Conservation (phyloP, 352 stramenopile species). For the Pythium aquatile region DNA sequence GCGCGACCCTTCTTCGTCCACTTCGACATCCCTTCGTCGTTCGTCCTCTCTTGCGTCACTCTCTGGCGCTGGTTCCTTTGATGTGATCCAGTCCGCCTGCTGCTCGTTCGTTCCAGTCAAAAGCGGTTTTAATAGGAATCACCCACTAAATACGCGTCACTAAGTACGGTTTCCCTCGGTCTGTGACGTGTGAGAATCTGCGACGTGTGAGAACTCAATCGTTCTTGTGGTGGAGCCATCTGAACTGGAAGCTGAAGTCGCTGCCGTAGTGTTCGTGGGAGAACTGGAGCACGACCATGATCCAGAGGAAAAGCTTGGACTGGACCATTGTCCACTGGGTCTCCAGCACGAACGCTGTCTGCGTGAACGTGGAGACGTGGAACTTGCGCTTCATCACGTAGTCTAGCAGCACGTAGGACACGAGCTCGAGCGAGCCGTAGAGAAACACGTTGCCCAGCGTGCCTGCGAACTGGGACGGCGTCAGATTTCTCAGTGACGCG, state of each 20-base stretch:
- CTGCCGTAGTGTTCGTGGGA: constrained; percentile 32
- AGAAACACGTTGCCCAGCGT: constrained; percentile 36
- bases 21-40: constrained; percentile 66
- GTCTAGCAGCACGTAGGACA: constrained; percentile 33
- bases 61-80: too few relatives aligned
- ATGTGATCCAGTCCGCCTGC: too few relatives aligned
- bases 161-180: constrained; percentile 4
- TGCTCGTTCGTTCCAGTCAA: background rate
- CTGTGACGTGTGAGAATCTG: constrained; percentile 11
- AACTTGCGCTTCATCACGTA: constrained; percentile 29
- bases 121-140: constrained; percentile 13
- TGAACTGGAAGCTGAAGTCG: constrained; percentile 40
- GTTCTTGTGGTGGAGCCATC: constrained; percentile 24
- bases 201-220: background rate
- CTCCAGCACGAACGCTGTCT: constrained; percentile 34
- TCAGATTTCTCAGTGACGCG: constrained; percentile 25
- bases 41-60: too few relatives aligned
- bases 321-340: constrained; percentile 33
- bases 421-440: constrained; percentile 37
- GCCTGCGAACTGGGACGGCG: constrained; percentile 10
- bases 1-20: constrained; percentile 85
- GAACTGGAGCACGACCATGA: constrained; percentile 33
- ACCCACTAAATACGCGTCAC: constrained; percentile 6
- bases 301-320: constrained; percentile 33
- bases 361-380: constrained; percentile 26